Base-by-base conservation (phyloP, 257 asterid genomes). In the Nicotiana paniculata region DNA sequence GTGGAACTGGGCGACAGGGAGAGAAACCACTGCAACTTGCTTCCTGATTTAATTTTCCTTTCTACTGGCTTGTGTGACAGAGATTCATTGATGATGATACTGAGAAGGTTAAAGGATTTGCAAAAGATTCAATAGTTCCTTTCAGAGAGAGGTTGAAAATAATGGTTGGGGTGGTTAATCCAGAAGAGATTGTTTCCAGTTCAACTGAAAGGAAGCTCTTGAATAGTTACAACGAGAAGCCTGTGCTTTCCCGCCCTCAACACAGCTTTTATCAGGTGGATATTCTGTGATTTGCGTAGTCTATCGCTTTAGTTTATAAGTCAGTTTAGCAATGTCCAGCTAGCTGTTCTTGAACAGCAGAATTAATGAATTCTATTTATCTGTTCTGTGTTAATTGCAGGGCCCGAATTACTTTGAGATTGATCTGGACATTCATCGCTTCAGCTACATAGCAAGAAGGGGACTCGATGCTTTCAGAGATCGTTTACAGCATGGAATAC, bases 191-290 rank as follows among this genome's bases (percentile, higher is more conserved):
- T 28, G 95, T 89, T 81, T 89, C 97, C 32, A 92, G 84, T 83
- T 86, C 93, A 24, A 86, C 98, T 5, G 98, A 95, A 83, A 91
- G 88, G 85, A 95, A 95, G 86, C 95, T 95, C 35, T 84, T 95
- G 58, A 77, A 85, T 24, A 97, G 96, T 3, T 95, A 95, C 91
- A 95, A 95, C 17, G 97, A 93, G 85, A 95, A 93, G 78, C 98
- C 97, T 0, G 97, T 95, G 70, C 97, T 95, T 75, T 95, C 98
- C 37, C 97, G 97, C 33, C 98, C 98, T 82, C 98, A 95, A 72
- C 98, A 95, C 85, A 87, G 72, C 62, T 95, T 95, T 81, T 92
- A 90, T 82, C 90, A 88, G 93, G 98, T 94, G 62, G 58, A 28
- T 15, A 53, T 5, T 62, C n/a, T 3, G 16, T 55, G 48, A 48